Conservation (phyloP, 306 rosid species). For the Lathyrus oleraceus region DNA sequence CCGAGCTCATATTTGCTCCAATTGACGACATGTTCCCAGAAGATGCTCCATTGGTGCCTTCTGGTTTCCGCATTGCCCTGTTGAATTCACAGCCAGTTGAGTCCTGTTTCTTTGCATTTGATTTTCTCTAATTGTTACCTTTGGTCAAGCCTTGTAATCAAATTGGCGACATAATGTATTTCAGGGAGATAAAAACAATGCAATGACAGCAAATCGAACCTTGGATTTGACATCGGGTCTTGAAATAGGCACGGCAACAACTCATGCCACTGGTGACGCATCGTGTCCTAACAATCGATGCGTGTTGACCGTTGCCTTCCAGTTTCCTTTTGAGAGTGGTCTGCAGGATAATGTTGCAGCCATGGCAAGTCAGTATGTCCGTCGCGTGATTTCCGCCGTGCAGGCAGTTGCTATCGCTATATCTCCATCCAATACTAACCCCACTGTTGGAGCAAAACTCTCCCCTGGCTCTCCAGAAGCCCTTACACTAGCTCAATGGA, state of each 20-base stretch:
- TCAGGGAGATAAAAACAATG: conserved; percentile 72
- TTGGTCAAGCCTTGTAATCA: conserved; percentile 5
- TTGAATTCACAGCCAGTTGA: conserved; percentile 89
- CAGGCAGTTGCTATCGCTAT: conserved; percentile 95
- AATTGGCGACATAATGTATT: background rate
- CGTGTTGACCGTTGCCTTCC: conserved; percentile 91
- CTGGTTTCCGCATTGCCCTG: conserved; percentile 92
- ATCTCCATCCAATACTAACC: conserved; percentile 75
- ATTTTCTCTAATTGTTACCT: conserved; percentile 42
- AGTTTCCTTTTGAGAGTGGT: conserved; percentile 86
- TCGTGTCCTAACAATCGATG: conserved; percentile 65
- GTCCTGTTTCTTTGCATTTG: conserved; percentile 39
- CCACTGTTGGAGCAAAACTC: conserved; percentile 66
- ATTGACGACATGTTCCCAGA: conserved; percentile 91
- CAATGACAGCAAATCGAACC: conserved; percentile 58
- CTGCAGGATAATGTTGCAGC: conserved; percentile 78
- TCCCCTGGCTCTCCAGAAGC: conserved; percentile 93
- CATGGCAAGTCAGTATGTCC: conserved; percentile 92
- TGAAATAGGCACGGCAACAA: conserved; percentile 68
- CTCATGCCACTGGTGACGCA: conserved; percentile 43
- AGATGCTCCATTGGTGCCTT: conserved; percentile 83
- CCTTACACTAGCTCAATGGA: conserved; percentile 81
- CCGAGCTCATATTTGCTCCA: conserved; percentile 89
- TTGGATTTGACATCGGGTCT: conserved; percentile 90
- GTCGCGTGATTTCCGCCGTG: conserved; percentile 84